Base-by-base conservation (phyloP, 306 rosid genomes). In the Prunus fruticosa region DNA sequence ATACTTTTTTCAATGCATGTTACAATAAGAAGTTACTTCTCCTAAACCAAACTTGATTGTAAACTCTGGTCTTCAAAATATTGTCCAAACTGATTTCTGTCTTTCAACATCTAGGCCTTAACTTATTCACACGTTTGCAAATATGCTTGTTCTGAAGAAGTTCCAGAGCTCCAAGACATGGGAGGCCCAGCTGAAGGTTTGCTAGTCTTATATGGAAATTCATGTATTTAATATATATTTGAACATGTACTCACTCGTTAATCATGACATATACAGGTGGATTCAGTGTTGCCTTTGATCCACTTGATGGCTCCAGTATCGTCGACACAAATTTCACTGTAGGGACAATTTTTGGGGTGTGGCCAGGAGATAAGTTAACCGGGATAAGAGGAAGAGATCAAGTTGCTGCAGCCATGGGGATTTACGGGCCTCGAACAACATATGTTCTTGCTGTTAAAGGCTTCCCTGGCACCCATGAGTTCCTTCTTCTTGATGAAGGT, bases 351-450 rank as follows among this genome's bases (percentile, higher is more conserved):
- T 92, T 96, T 76, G 99, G 99, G 5, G 99, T 91, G 83, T 92
- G 99, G 99, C 98, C 99, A n/a, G 99, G 99, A 46, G 98, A 96
- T 75, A 89, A 92, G 91, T 80, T 96, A 69, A 83, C 88, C 5
- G 98, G 98, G n/a, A 83, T 96, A 51, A 88, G 88, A 0, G 99
- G 99, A 87, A 82, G 88, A 79, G 99, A 91, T 69, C 99, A 96
- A 83, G 99, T 83, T 63, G 99, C 99, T 27, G 93, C 99, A 45
- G 99, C 99, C 77, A 96, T 96, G 98, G 99, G 99, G 30, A 92
- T 96, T 71, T 84, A 90, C 54, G 99, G 99, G 73, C 99, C 99
- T 9, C 83, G 99, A 84, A 96, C 99, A 23, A 96, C 99, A 2
- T 96, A 96, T 81, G 99, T 96, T 58, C 80, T 96, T 76, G 96